Conservation (phyloP, 352 stramenopile species). For the Globisporangium spiculum region DNA sequence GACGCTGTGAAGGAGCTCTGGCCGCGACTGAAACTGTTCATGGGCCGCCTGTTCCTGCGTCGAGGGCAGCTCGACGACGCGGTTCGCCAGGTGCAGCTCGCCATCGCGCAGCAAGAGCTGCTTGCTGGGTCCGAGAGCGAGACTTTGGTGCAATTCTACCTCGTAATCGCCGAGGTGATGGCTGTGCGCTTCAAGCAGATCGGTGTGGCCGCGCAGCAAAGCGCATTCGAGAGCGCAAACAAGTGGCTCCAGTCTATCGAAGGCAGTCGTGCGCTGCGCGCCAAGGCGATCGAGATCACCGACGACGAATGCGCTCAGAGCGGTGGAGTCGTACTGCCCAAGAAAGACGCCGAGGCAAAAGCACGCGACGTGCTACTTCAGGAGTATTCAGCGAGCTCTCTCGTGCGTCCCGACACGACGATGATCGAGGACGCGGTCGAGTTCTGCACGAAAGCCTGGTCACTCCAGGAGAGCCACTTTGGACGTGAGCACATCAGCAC, state of each 20-base stretch:
- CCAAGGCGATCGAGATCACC: conserved; percentile 41
- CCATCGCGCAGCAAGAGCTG: conserved; percentile 44
- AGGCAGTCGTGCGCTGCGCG: conserved; percentile 37
- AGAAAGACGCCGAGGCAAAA: conserved; percentile 51
- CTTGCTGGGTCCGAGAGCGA: conserved; percentile 23
- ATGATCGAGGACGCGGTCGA: conserved; percentile 66
- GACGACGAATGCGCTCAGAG: conserved; percentile 20
- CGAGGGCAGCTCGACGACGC: conserved; percentile 60
- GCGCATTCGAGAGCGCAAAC: conserved; percentile 38
- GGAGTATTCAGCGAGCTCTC: conserved; percentile 32
- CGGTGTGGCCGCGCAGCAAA: conserved; percentile 39
- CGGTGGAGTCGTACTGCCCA: conserved; percentile 26
- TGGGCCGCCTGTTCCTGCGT: conserved; percentile 49
- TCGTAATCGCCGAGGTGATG: conserved; percentile 51
- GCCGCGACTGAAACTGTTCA: conserved; percentile 44
- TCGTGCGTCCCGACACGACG: conserved; percentile 24
- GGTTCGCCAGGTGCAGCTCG: conserved; percentile 39
- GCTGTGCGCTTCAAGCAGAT: conserved; percentile 54
- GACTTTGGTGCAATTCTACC: conserved; percentile 49
- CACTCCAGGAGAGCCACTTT: conserved; percentile 44
- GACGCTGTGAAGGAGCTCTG: conserved; percentile 29
- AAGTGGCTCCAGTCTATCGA: conserved; percentile 52
- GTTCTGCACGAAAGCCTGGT: conserved; percentile 61
- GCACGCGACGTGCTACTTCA: conserved; percentile 37
- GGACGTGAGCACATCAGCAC: conserved; percentile 56